Base-by-base conservation (phyloP, 2,329 filamentous ascomycete genomes). In the Penicillium sp. region DNA sequence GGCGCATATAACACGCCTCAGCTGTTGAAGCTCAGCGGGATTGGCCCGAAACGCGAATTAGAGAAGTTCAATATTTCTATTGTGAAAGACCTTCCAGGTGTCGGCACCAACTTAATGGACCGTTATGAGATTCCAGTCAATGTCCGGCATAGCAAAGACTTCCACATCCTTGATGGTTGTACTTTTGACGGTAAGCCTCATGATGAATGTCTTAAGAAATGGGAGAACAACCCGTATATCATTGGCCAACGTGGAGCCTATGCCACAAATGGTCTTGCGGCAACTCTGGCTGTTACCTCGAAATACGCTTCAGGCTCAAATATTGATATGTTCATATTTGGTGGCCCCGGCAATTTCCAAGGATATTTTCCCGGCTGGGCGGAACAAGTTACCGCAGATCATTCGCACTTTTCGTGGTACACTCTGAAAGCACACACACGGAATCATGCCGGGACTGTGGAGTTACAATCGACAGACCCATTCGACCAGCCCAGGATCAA, bases 1-100 rank as follows among this genome's bases (percentile, higher is more conserved):
- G 85, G 84, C 12, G 78, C 82, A 1, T 87, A 82, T 68, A 84
- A 87, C 69, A 80, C 80, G 2, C 84, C 84, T 7, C 84, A 88
- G 65, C 71, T 88, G 3, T 79, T 88, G 8, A 83, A 85, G 70
- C 77, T 87, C 2, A 81, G 76, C 46, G 85, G 85, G 15, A 78
- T 88, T 33, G 85, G 85, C 0, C 83, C 84, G 0, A 60, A 68
- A 7, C 64, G 70, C 0, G 78, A 84, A 55, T 77, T 88, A 7
- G 56, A 74, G n/a, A 71, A 74, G 44, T 77, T 81, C 62, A 68
- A 73, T 15, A 86, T 88, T 55, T 61, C 74, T 1, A 68, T 81
- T 1, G 58, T 85, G n/a, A 72, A 79, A 7, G 76, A 86, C 53
- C 80, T 83, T 0, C 80, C 81, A 1, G 82, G 85, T 36, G 84